Conservation (phyloP, 2,329 filamentous ascomycete species). For the Drechslerella coelobrocha region DNA sequence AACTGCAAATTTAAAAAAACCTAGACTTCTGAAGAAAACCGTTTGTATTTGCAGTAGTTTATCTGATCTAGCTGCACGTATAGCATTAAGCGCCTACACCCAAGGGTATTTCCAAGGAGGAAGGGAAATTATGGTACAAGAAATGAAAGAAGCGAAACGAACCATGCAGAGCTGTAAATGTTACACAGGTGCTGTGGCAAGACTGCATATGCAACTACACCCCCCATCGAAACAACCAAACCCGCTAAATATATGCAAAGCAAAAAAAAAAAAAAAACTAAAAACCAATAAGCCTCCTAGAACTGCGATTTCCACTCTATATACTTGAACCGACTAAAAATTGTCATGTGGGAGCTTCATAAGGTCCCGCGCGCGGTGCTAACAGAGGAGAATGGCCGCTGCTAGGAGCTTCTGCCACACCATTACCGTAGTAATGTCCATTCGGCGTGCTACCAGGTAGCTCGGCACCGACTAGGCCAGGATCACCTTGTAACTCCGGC, state of each 20-base stretch:
- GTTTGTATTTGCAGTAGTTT: too few relatives aligned
- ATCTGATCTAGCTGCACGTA: too few relatives aligned
- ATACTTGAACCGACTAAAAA: neutral
- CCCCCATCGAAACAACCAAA: neutral
- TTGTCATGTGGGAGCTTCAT: slow-evolving; percentile 14
- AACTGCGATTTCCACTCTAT: neutral
- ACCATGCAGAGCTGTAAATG: too few relatives aligned
- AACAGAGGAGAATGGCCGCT: neutral
- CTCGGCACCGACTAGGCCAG: slow-evolving; percentile 1
- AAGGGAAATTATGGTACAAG: too few relatives aligned
- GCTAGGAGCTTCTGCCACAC: neutral
- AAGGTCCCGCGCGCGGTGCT: slow-evolving; percentile 1
- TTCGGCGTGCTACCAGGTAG: slow-evolving; percentile 4
- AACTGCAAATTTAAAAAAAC: too few relatives aligned
- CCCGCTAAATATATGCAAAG: neutral
- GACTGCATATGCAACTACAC: neutral
- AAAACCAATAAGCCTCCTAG: neutral
- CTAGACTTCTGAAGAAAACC: too few relatives aligned
- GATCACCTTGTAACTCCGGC: slow-evolving; percentile 27
- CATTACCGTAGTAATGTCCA: neutral
- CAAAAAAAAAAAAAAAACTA: neutral
- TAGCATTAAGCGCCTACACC: too few relatives aligned
- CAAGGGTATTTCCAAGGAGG: too few relatives aligned
- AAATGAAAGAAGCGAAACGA: too few relatives aligned
- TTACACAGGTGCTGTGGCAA: too few relatives aligned